These are phyloP conservation scores for Purpureocillium takamizusanense DNA, from an alignment of 2,329 filamentous ascomycete species.

Conservation along the genomic window DNA sequence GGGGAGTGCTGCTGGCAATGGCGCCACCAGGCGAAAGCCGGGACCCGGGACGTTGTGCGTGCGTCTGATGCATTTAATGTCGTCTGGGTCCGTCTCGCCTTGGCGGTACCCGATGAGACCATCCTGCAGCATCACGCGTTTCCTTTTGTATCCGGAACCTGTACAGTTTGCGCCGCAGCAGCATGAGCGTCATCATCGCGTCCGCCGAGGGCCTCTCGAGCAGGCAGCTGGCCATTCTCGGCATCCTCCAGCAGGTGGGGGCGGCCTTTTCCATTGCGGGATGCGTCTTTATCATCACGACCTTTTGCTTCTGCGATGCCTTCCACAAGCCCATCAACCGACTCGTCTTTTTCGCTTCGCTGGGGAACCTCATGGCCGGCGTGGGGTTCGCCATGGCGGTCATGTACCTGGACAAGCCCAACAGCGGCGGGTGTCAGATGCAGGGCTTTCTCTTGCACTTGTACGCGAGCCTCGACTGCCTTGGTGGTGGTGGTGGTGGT, in stretches of 20 bases:
- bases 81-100: too few relatives aligned
- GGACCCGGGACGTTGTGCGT: too few relatives aligned
- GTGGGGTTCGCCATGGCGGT: constrained; percentile 58
- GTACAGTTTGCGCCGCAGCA: too few relatives aligned
- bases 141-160: too few relatives aligned
- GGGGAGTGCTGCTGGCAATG: too few relatives aligned
- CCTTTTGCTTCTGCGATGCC: constrained; percentile 51
- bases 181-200: background rate
- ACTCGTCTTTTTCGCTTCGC: constrained; percentile 69
- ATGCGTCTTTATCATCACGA: constrained; percentile 58
- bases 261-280: constrained; percentile 60
- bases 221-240: background rate
- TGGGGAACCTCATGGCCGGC: constrained; percentile 67
- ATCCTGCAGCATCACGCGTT: too few relatives aligned
- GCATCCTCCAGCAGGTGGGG: constrained; percentile 40
- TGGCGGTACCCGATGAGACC: too few relatives aligned
- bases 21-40: too few relatives aligned
- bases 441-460: constrained; percentile 68
- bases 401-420: constrained; percentile 36
- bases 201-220: background rate
- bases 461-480: constrained; percentile 32
- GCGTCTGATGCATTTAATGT: too few relatives aligned
- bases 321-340: constrained; percentile 78
- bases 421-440: constrained; percentile 47
- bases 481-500: too few relatives aligned